These are phyloP conservation scores for Hexamita inflata DNA, from an alignment of 208 protist species.

Conservation along the genomic window DNA sequence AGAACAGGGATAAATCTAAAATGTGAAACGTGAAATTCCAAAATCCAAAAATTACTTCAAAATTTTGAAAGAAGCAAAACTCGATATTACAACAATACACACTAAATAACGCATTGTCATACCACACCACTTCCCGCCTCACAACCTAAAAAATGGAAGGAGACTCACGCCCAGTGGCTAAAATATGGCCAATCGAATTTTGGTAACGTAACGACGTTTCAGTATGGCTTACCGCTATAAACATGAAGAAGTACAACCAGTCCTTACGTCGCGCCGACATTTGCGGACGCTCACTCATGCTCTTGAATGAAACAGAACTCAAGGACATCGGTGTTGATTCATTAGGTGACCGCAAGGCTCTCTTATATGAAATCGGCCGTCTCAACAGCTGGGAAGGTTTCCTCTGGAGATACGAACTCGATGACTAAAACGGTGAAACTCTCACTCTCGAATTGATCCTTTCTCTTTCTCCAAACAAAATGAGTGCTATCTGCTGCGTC, in stretches of 20 bases:
- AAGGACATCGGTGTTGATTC: slow-evolving; percentile 21
- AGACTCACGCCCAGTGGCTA: neutral
- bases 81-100: no score
- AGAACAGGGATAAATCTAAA: no score
- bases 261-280: neutral
- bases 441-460: slow-evolving; percentile 17
- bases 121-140: no score
- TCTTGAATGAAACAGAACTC: slow-evolving; percentile 18
- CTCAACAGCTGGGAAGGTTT: slow-evolving; percentile 28
- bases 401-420: slow-evolving; percentile 22
- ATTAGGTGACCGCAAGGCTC: slow-evolving; percentile 23
- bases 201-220: slow-evolving; percentile 22
- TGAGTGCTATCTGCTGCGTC: slow-evolving; percentile 22
- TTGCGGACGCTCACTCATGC: slow-evolving; percentile 28
- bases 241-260: slow-evolving; percentile 29
- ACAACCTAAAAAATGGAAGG: slow-evolving; percentile 28
- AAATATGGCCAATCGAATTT: slow-evolving; percentile 27
- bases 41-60: no score
- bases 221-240: slow-evolving; percentile 19
- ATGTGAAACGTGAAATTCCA: no score
- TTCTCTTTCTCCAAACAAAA: slow-evolving; percentile 19
- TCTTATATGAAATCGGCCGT: slow-evolving; percentile 24
- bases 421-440: neutral
- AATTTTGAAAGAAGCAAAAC: no score
- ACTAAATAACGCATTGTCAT: no score